These are phyloP conservation scores for Xylaria palmicola DNA, from an alignment of 495 filamentous ascomycete species.

Conservation along the genomic window DNA sequence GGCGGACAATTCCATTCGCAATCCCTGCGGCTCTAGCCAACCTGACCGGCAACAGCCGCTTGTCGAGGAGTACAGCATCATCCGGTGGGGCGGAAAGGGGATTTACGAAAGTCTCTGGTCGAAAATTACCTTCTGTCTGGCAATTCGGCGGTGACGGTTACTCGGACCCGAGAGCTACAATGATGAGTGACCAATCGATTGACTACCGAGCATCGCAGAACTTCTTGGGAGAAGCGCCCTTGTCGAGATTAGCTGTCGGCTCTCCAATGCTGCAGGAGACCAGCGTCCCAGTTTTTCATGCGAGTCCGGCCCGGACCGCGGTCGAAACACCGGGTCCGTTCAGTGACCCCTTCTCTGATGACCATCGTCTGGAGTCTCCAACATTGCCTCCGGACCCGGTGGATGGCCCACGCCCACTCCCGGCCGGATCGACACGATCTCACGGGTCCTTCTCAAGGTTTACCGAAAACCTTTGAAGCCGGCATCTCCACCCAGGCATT, in stretches of 20 bases:
- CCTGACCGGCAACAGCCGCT: constrained; percentile 46
- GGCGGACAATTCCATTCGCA: constrained; percentile 52
- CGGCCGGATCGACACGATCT: constrained; percentile 41
- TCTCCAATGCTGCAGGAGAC: constrained; percentile 50
- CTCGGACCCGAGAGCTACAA: constrained; percentile 52
- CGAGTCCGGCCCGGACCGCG: constrained; percentile 45
- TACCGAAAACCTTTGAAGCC: constrained; percentile 51
- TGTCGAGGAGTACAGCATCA: constrained; percentile 43
- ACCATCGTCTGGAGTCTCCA: constrained; percentile 15
- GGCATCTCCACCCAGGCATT: constrained; percentile 15
- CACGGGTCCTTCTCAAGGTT: constrained; percentile 49
- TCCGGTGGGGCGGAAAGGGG: constrained; percentile 50
- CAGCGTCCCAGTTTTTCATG: constrained; percentile 42
- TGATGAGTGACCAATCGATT: constrained; percentile 45
- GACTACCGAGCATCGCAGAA: constrained; percentile 51
- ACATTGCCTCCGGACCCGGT: constrained; percentile 35
- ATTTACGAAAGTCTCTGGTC: constrained; percentile 61
- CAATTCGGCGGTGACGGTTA: constrained; percentile 70
- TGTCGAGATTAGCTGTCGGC: constrained; percentile 40
- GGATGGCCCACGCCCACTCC: constrained; percentile 44
- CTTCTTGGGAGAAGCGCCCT: constrained; percentile 36
- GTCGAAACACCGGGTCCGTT: constrained; percentile 40
- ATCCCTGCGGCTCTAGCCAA: constrained; percentile 56
- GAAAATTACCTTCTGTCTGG: constrained; percentile 70
- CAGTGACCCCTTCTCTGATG: constrained; percentile 37